These are phyloP conservation scores for Mucor irregularis DNA, from an alignment of 371 early-diverging fungal genomes.

Conservation along the genomic window DNA sequence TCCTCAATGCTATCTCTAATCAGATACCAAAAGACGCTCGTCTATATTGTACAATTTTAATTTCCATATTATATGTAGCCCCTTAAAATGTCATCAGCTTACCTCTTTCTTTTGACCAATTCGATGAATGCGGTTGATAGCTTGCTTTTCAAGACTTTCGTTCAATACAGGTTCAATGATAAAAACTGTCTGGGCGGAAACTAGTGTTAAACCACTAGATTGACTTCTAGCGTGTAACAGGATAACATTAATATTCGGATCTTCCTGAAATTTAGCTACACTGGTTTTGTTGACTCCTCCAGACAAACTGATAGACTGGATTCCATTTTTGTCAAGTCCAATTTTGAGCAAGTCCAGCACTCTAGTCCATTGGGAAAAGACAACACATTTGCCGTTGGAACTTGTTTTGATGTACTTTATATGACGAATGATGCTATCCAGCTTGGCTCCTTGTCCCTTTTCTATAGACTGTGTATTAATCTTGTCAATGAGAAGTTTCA, in stretches of 20 bases:
- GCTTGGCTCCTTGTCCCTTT: slow-evolving; percentile 46
- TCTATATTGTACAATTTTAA: slow-evolving; percentile 1
- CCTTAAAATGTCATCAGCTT: slow-evolving; percentile 6
- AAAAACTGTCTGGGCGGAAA: slow-evolving; percentile 52
- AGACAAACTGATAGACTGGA: slow-evolving; percentile 39
- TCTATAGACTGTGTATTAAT: slow-evolving; percentile 12
- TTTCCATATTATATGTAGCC: background rate
- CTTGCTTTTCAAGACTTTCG: slow-evolving; percentile 52
- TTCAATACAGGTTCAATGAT: slow-evolving; percentile 58
- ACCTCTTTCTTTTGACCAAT: slow-evolving; percentile 33
- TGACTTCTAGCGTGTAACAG: slow-evolving; percentile 56
- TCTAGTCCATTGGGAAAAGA: slow-evolving; percentile 73
- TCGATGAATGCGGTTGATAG: slow-evolving; percentile 51
- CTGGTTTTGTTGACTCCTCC: slow-evolving; percentile 22
- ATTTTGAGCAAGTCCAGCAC: slow-evolving; percentile 55
- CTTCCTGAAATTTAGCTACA: slow-evolving; percentile 39
- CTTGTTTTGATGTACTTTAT: slow-evolving; percentile 47
- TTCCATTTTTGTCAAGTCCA: slow-evolving; percentile 52
- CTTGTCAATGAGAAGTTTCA: background rate
- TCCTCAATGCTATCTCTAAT: slow-evolving; percentile 49
- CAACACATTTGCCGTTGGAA: slow-evolving; percentile 55
- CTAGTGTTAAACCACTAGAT: slow-evolving; percentile 48
- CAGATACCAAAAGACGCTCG: slow-evolving; percentile 35
- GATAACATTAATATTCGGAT: slow-evolving; percentile 44
- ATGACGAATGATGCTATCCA: slow-evolving; percentile 67